Conservation (phyloP, 495 filamentous ascomycete species). For the Clohesyomyces aquaticus region DNA sequence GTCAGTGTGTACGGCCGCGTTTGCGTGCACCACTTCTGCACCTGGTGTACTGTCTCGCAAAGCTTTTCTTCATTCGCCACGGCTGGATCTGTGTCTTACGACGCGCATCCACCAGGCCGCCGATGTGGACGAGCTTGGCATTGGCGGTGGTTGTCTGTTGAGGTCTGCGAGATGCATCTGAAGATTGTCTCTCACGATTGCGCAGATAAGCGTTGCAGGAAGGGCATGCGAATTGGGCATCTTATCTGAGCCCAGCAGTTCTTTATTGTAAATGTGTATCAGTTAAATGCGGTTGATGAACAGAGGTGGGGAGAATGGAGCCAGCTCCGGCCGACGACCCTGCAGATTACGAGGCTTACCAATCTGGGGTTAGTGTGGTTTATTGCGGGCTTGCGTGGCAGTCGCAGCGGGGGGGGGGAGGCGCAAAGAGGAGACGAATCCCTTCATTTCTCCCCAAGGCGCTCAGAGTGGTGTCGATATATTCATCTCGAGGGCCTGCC, state of each 20-base stretch:
- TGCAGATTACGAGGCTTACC: too few relatives aligned
- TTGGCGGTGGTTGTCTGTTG: too few relatives aligned
- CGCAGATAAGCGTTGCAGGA: background rate
- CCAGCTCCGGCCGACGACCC: too few relatives aligned
- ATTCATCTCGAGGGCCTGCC: slow-evolving; percentile 2
- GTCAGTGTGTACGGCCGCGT: too few relatives aligned
- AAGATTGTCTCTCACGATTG: background rate
- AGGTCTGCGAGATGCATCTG: background rate
- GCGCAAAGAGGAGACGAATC: background rate
- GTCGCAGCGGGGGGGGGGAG: too few relatives aligned
- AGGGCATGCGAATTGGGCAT: background rate
- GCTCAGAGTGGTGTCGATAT: slow-evolving; percentile 9
- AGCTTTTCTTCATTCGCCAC: background rate
- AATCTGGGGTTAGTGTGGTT: too few relatives aligned
- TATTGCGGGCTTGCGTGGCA: too few relatives aligned
- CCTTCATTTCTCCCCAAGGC: background rate
- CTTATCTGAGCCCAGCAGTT: background rate
- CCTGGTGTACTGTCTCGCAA: too few relatives aligned
- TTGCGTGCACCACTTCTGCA: too few relatives aligned
- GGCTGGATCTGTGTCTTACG: background rate
- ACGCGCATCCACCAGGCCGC: background rate
- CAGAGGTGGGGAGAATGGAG: too few relatives aligned
- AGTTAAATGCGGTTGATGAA: slow-evolving; percentile 1
- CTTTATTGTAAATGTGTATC: too few relatives aligned
- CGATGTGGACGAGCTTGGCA: background rate